Conservation (phyloP, 2,329 filamentous ascomycete genomes). For the Venturia carpophila region DNA sequence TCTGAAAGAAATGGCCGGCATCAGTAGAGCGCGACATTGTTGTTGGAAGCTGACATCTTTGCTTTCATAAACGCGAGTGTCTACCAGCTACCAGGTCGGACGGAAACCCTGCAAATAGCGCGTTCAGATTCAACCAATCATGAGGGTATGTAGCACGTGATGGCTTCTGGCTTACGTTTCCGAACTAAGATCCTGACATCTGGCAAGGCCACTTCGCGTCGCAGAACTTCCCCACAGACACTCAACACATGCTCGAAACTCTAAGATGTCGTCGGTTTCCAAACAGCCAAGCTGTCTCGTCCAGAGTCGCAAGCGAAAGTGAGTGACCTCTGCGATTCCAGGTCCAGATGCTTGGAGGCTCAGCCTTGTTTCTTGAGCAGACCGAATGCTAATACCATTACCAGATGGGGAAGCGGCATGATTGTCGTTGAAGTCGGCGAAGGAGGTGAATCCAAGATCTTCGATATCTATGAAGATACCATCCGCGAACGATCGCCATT, state of each 20-base stretch:
- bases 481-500: not conserved
- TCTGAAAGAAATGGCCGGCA: slow-evolving; percentile 83
- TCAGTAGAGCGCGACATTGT: slow-evolving; percentile 61
- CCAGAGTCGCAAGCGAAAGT: not conserved
- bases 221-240: not conserved
- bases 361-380: not conserved
- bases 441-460: not conserved
- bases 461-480: not conserved
- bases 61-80: not conserved
- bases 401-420: not conserved
- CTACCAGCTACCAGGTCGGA: not conserved
- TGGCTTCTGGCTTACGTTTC: too few relatives aligned
- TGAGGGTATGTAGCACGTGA: not conserved
- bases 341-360: not conserved
- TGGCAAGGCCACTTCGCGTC: too few relatives aligned
- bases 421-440: not conserved
- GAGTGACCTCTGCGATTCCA: not conserved
- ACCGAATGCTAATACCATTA: not conserved
- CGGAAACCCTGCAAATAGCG: not conserved
- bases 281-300: not conserved
- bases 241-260: not conserved
- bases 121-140: not conserved
- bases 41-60: not conserved
- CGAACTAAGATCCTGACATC: too few relatives aligned
- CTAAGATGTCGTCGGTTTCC: not conserved